Base-by-base conservation (phyloP, 768 basidiomycete genomes). In the Gautieria morchelliformis region DNA sequence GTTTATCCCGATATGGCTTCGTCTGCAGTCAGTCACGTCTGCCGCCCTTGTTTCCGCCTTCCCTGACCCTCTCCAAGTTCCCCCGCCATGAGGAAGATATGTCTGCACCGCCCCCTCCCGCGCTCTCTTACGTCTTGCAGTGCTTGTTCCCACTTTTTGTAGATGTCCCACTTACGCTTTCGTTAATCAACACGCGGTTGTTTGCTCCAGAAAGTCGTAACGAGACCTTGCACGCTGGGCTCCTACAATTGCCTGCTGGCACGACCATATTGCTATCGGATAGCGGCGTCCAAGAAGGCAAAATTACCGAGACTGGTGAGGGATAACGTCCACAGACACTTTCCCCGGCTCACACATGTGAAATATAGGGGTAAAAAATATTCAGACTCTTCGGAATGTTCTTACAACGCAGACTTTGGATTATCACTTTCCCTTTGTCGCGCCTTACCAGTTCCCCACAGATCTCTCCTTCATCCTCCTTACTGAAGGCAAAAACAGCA, bases 351-450 rank as follows among this genome's bases (percentile, higher is more conserved):
- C 17, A 3, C 58, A 50, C 15, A 39, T 22, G 19, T 30, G 41
- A 39, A 33, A 32, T 33, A 19, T 47, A 85, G 89, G 88, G 5
- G 62, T 89, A 19, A 67, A 68, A 59, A 91, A 88, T 61, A 70
- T 92, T 35, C 76, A 71, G 40, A 76, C 82, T 1, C 67, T 83
- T 17, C 87, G 89, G 63, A 77, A 83, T 51, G 75, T 78, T 58
- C 82, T 91, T 66, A 72, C 71, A 46, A 68, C 71, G 7, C 89
- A 93, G 63, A 83, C 79, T 0, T 69, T 91, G 30, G 77, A 82
- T 22, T 93, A 92, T 65, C 67, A 76, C 35, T 93, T 90, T 65
- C 90, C 89, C 1, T 92, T 80, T 68, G 86, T 82, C 65, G 30
- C 62, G 19, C 74, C 66, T 58, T 91, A 85, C 67, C 68, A 75